phyloP scores from a whole-genome alignment of 352 stramenopile genomes.

The Globisporangium radiosum region DNA sequence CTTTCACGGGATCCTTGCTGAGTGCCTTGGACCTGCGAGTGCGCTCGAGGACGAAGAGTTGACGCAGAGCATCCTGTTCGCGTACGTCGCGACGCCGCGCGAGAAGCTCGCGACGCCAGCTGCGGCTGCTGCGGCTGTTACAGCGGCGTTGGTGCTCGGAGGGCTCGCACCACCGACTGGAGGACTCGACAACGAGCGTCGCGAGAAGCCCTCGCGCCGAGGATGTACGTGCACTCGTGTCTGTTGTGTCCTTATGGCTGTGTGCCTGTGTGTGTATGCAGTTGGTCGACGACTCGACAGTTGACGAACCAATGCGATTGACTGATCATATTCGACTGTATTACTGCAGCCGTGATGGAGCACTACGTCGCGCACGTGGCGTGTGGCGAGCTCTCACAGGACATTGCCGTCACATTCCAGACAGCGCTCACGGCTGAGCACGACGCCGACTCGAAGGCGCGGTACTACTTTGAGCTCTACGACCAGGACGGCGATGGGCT shows the following conservation, averaged over 20 bases:
- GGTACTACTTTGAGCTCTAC: constrained; percentile 37
- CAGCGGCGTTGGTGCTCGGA: background rate
- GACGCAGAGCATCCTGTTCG: constrained; percentile 19
- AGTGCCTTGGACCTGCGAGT: constrained; percentile 5
- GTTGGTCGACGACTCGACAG: no score
- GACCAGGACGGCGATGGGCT: constrained; percentile 24
- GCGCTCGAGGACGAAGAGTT: constrained; percentile 15
- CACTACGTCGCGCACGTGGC: constrained; percentile 14
- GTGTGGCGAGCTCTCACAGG: constrained; percentile 20
- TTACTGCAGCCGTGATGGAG: constrained; percentile 7
- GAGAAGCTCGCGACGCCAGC: constrained; percentile 1
- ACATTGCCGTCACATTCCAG: constrained; percentile 27
- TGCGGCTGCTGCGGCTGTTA: background rate
- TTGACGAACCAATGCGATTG: background rate
- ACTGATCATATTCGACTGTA: background rate
- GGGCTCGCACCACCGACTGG: background rate
- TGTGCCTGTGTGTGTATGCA: no score
- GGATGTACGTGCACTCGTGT: constrained; percentile 1
- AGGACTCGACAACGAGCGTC: background rate
- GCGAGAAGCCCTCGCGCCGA: background rate
- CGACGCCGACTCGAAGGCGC: constrained; percentile 25
- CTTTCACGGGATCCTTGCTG: constrained; percentile 16
- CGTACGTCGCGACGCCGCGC: constrained; percentile 17
- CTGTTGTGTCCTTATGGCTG: no score
- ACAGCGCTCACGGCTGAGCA: constrained; percentile 12